Evolutionary conservation across 805 yeast genomes (phyloP).

Genomic region (Starmera caribaea): DNA sequence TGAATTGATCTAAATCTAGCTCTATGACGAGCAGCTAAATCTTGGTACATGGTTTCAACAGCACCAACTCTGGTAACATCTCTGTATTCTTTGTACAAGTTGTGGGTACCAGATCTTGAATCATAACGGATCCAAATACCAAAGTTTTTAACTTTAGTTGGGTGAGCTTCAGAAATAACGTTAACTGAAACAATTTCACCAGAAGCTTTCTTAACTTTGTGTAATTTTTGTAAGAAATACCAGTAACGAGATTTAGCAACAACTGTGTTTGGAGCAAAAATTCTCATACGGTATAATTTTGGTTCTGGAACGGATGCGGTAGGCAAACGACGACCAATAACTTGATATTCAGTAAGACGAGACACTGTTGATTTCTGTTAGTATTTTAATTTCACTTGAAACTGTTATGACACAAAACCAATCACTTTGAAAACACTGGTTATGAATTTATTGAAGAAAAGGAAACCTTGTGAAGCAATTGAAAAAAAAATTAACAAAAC

Average conservation of each 20-base stretch:
- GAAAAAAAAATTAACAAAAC: no score
- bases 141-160: slow-evolving; percentile 99
- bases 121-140: slow-evolving; percentile 99
- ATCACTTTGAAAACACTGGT: no score
- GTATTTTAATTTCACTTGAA: background rate
- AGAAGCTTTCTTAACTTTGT: slow-evolving; percentile 99
- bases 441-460: no score
- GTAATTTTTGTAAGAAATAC: slow-evolving; percentile 99
- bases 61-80: slow-evolving; percentile 99
- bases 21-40: slow-evolving; percentile 99
- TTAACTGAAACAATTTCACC: slow-evolving; percentile 97
- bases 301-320: slow-evolving; percentile 99
- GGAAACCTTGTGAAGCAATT: no score
- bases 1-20: slow-evolving; percentile 99
- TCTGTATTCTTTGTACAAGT: slow-evolving; percentile 99
- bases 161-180: slow-evolving; percentile 87
- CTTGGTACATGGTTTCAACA: slow-evolving; percentile 97
- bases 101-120: slow-evolving; percentile 99
- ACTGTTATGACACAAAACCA: background rate
- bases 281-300: slow-evolving; percentile 99
- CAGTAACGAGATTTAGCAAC: slow-evolving; percentile 99
- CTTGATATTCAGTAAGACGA: slow-evolving; percentile 98
- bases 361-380: slow-evolving; percentile 46
- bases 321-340: slow-evolving; percentile 99
- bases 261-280: slow-evolving; percentile 97